phyloP scores from a whole-genome alignment of 257 asterid genomes.

The Capsicum baccatum region DNA sequence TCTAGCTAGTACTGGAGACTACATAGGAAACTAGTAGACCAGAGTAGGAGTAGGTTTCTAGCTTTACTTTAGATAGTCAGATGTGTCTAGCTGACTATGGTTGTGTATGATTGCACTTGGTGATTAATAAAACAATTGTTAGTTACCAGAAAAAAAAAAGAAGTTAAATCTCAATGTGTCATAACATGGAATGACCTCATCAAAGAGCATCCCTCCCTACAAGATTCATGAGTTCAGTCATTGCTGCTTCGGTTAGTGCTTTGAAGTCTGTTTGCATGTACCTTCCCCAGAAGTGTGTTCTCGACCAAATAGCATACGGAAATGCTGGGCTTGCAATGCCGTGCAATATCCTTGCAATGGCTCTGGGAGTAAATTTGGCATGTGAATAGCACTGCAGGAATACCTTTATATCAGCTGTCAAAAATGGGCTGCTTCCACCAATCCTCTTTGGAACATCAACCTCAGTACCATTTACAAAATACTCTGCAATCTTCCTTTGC shows the following conservation, averaged over 20 bases:
- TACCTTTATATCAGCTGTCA: slow-evolving; percentile 94
- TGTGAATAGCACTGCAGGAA: slow-evolving; percentile 83
- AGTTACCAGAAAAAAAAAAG: too few relatives aligned
- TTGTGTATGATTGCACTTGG: too few relatives aligned
- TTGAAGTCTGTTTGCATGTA: slow-evolving; percentile 74
- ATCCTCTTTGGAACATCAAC: slow-evolving; percentile 49
- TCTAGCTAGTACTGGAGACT: too few relatives aligned
- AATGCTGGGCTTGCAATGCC: slow-evolving; percentile 93
- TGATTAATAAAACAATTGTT: too few relatives aligned
- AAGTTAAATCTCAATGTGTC: background rate
- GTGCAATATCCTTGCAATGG: slow-evolving; percentile 89
- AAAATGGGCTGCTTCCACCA: slow-evolving; percentile 72
- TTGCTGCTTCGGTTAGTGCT: slow-evolving; percentile 84
- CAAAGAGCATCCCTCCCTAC: slow-evolving; percentile 49
- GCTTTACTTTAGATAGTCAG: too few relatives aligned
- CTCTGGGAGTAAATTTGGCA: slow-evolving; percentile 87
- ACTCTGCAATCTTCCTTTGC: slow-evolving; percentile 69
- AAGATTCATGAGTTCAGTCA: slow-evolving; percentile 66
- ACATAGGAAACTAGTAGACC: too few relatives aligned
- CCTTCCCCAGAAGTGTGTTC: slow-evolving; percentile 98
- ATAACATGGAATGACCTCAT: slow-evolving; percentile 17
- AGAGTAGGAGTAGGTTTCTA: too few relatives aligned
- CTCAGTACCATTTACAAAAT: slow-evolving; percentile 60
- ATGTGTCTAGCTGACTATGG: too few relatives aligned
- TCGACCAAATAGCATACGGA: slow-evolving; percentile 85